Conservation (phyloP, 2,329 filamentous ascomycete species). For the Macrophomina tecta region DNA sequence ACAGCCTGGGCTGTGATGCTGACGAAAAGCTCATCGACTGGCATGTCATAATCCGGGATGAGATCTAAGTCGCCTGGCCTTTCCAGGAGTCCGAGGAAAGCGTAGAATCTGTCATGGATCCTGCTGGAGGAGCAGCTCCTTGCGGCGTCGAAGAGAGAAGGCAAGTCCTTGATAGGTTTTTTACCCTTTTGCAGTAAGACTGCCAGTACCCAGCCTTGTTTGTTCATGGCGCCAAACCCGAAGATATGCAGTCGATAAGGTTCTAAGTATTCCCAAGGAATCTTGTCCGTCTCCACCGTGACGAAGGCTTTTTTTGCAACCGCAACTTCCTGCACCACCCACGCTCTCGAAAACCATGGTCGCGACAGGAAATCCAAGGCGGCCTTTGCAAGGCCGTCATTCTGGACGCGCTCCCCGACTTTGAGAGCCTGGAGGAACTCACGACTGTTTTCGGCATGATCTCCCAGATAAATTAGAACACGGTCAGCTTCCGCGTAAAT, state of each 20-base stretch:
- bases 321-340: conserved; percentile 8
- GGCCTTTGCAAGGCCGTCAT: not conserved
- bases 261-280: not conserved
- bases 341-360: conserved; percentile 9
- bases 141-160: not conserved
- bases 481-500: conserved; percentile 10
- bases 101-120: conserved; percentile 4
- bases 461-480: conserved; percentile 31
- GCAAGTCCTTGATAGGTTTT: not conserved
- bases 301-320: not conserved
- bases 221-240: not conserved
- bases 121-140: not conserved
- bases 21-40: not conserved
- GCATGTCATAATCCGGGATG: not conserved
- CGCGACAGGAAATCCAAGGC: not conserved
- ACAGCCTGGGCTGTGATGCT: not conserved
- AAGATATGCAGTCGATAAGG: not conserved
- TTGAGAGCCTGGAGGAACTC: not conserved
- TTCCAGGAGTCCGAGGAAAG: not conserved
- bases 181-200: not conserved
- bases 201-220: not conserved
- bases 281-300: not conserved
- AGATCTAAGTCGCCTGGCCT: not conserved
- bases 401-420: no score
- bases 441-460: not conserved